These are phyloP conservation scores for Phytophthora constricta DNA, from an alignment of 352 stramenopile species.

Conservation along the genomic window DNA sequence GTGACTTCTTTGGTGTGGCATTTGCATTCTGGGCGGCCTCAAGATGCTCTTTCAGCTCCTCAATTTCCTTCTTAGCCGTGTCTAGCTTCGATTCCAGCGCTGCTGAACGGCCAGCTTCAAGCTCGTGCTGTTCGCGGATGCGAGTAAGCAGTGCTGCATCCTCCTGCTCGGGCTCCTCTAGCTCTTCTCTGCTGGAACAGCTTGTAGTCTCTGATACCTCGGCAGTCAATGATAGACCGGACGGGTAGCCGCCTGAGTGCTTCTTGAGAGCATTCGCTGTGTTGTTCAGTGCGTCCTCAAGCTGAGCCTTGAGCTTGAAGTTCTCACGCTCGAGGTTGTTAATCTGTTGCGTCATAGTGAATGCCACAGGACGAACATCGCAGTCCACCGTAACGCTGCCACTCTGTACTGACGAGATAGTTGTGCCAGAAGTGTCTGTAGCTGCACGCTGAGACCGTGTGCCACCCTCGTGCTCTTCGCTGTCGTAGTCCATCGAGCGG, in stretches of 20 bases:
- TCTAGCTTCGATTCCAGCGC: constrained; percentile 49
- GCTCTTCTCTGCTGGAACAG: constrained; percentile 53
- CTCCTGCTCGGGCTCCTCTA: constrained; percentile 52
- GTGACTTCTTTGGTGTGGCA: constrained; percentile 15
- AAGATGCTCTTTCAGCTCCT: constrained; percentile 39
- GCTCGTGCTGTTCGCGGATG: constrained; percentile 45
- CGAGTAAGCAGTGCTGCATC: constrained; percentile 34
- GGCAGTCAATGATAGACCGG: constrained; percentile 35
- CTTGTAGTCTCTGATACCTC: constrained; percentile 59
- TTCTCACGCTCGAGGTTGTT: constrained; percentile 81
- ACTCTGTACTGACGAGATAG: constrained; percentile 36
- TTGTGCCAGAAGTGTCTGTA: constrained; percentile 56
- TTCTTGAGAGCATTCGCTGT: constrained; percentile 52
- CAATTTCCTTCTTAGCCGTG: constrained; percentile 44
- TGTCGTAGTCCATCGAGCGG: constrained; percentile 60
- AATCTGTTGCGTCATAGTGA: constrained; percentile 77
- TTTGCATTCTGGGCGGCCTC: constrained; percentile 30
- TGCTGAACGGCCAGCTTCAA: constrained; percentile 38
- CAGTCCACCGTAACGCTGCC: constrained; percentile 31
- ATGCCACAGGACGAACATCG: constrained; percentile 45
- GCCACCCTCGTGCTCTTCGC: constrained; percentile 6
- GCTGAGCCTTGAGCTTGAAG: constrained; percentile 67
- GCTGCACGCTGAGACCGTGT: constrained; percentile 39
- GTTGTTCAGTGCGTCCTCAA: constrained; percentile 42
- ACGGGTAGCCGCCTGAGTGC: constrained; percentile 29